phyloP scores from a whole-genome alignment of 2,329 filamentous ascomycete species.

The Niveomyces coronatus region DNA sequence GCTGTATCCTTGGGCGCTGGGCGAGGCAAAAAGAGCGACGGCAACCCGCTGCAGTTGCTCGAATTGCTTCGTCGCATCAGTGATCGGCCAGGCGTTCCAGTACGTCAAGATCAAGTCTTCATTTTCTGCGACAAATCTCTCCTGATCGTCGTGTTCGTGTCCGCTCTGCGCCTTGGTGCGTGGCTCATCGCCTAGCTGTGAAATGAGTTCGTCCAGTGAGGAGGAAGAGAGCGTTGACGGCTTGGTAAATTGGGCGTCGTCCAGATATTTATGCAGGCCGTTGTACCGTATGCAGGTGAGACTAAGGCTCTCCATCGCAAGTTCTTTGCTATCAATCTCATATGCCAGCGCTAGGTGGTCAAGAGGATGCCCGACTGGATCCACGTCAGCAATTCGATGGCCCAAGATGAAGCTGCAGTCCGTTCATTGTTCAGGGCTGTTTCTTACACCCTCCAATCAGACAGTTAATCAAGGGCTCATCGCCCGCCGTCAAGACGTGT shows the following conservation, averaged over 20 bases:
- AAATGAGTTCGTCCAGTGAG: slow-evolving; percentile 60
- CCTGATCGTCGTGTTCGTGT: slow-evolving; percentile 52
- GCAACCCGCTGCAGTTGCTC: slow-evolving; percentile 56
- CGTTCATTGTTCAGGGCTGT: too few relatives aligned
- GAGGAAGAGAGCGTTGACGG: slow-evolving; percentile 48
- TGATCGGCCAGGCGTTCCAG: slow-evolving; percentile 79
- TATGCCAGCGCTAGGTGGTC: slow-evolving; percentile 93
- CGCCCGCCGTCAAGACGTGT: slow-evolving; percentile 64
- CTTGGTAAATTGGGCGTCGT: slow-evolving; percentile 60
- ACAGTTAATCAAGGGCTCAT: slow-evolving; percentile 70
- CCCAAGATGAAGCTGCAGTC: too few relatives aligned
- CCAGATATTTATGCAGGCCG: slow-evolving; percentile 56
- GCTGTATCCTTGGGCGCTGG: slow-evolving; percentile 56
- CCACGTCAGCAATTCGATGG: neutral
- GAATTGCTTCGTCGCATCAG: slow-evolving; percentile 64
- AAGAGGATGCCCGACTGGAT: slow-evolving; percentile 73
- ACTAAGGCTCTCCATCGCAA: slow-evolving; percentile 80
- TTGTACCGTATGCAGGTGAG: slow-evolving; percentile 51
- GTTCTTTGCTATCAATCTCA: slow-evolving; percentile 73
- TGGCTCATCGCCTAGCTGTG: slow-evolving; percentile 54
- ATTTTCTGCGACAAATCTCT: slow-evolving; percentile 55
- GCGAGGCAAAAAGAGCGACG: slow-evolving; percentile 50
- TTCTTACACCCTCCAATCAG: slow-evolving; percentile 66
- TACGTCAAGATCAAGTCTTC: slow-evolving; percentile 69
- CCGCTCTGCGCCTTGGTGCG: slow-evolving; percentile 48